A percentile compares a stretch with the other conserved stretches of the same genome.
Conservation (phyloP, 2,329 filamentous ascomycete genomes). For the Beauveria medogensis region DNA sequence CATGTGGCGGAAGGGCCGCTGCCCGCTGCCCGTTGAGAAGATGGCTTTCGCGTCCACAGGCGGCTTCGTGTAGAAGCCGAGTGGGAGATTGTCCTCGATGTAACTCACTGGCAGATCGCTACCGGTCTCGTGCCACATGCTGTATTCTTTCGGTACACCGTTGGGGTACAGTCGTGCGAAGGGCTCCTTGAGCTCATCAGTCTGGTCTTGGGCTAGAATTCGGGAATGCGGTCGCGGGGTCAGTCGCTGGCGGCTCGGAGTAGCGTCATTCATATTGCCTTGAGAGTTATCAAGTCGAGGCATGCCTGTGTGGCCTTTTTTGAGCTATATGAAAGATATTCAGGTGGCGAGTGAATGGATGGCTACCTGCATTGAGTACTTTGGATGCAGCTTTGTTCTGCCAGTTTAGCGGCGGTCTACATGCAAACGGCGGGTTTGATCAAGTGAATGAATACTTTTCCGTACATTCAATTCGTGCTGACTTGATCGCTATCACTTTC, state of each 20-base stretch:
- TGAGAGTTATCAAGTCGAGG: too few relatives aligned
- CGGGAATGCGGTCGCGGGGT: slow-evolving; percentile 1
- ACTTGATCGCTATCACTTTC: not conserved
- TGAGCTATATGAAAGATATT: too few relatives aligned
- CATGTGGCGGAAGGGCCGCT: slow-evolving; percentile 22
- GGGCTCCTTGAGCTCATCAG: slow-evolving; percentile 17
- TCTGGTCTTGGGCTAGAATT: slow-evolving; percentile 18
- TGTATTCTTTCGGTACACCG: slow-evolving; percentile 27
- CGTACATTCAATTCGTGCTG: not conserved
- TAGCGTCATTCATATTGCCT: not conserved
- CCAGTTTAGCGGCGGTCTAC: not conserved
- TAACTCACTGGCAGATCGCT: slow-evolving; percentile 22
- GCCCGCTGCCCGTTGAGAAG: slow-evolving; percentile 31
- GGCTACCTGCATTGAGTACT: not conserved
- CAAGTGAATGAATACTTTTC: not conserved
- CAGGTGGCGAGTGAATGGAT: not conserved
- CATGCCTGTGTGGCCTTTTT: not conserved
- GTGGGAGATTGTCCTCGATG: slow-evolving; percentile 27
- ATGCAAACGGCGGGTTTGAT: not conserved
- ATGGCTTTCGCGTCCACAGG: slow-evolving; percentile 23
- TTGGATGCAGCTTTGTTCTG: not conserved
- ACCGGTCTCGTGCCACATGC: slow-evolving; percentile 21
- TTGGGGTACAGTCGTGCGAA: slow-evolving; percentile 28
- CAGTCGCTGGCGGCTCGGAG: not conserved
- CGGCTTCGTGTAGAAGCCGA: slow-evolving; percentile 30